Evolutionary conservation across 768 basidiomycete genomes (phyloP).

Genomic region (Trametes coccinea): DNA sequence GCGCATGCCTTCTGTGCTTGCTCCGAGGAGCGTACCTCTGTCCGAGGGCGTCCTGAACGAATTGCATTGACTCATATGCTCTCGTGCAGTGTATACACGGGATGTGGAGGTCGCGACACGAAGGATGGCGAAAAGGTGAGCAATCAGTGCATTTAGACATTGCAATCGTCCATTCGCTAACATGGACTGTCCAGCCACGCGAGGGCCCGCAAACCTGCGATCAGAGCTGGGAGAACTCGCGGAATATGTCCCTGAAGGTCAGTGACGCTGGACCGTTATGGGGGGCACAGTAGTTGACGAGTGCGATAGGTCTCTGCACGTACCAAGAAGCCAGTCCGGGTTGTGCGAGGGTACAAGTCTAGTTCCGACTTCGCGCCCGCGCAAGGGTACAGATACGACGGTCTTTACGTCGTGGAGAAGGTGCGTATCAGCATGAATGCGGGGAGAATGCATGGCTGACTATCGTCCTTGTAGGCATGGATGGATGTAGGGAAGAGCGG

Average conservation of each 20-base stretch:
- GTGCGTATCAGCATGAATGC: background rate
- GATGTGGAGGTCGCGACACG: constrained; percentile 20
- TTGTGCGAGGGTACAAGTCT: constrained; percentile 19
- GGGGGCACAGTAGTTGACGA: background rate
- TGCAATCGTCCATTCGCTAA: background rate
- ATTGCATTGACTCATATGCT: too few species aligned
- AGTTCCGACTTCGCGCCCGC: constrained; percentile 22
- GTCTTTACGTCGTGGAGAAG: constrained; percentile 19
- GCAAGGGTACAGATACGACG: constrained; percentile 25
- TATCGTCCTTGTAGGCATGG: constrained; percentile 17
- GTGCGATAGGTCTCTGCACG: constrained; percentile 15
- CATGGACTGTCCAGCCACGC: background rate
- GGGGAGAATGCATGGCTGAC: background rate
- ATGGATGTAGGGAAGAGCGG: constrained; percentile 22
- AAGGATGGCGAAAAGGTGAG: constrained; percentile 15
- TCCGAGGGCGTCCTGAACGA: too few species aligned
- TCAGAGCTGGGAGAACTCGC: constrained; percentile 16
- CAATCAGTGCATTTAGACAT: too few species aligned
- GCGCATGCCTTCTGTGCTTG: too few species aligned
- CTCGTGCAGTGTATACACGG: constrained; percentile 19
- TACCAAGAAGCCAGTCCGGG: constrained; percentile 23
- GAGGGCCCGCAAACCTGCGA: constrained; percentile 23
- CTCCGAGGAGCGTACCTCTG: background rate
- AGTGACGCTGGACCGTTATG: background rate
- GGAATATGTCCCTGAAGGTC: constrained; percentile 22